Evolutionary conservation across 345 rosid species (phyloP), one percentile per base, ranked within the genome.

Genomic region (Triadica sebifera): DNA sequence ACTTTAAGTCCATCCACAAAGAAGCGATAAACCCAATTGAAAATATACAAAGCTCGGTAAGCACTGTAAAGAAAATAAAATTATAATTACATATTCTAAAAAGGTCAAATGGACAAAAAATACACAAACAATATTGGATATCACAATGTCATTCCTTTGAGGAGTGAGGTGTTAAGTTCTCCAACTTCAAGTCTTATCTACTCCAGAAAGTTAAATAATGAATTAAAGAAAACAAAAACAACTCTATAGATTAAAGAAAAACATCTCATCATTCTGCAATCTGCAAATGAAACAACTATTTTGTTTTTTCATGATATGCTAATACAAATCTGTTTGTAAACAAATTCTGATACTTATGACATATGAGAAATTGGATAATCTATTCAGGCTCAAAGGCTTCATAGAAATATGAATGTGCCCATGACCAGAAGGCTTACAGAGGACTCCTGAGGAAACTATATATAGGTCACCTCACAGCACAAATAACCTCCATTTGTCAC

Each of bases 11-110:
- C 55, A 74, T 81, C 85, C 7, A 56, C 34, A 34, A 78, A 79
- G 81, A 67, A 84, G 12, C 89, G 89, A 59, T 81, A 86, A 39
- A 61, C 65, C 89, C 89, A 86, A 75, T 86, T 86, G 63, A 86
- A n/a, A 71, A 86, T 41, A 59, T 86, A 86, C 63, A 86, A 74
- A 47, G 75, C 87, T 47, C 87, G 78, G 67, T 86, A 86, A 50
- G 79, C 84, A 29, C 89, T 86, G 65, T 65, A 65, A 10, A 61
- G 38, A 25, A 39, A 78, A 60, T 34, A 43, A 45, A 68, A 59
- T 4, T 3, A 56, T 5, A 77, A 57, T 53, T 16, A 49, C 45
- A 43, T 12, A 53, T 15, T 8, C 34, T 46, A 17, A 55, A 5
- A 34, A 5, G 9, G 75, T 17, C 39, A 46, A 52, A 43, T 17